A percentile compares a stretch with the other conserved stretches of the same genome.
Conservation (phyloP, 257 asterid species). For the Jaltomata sinuosa region DNA sequence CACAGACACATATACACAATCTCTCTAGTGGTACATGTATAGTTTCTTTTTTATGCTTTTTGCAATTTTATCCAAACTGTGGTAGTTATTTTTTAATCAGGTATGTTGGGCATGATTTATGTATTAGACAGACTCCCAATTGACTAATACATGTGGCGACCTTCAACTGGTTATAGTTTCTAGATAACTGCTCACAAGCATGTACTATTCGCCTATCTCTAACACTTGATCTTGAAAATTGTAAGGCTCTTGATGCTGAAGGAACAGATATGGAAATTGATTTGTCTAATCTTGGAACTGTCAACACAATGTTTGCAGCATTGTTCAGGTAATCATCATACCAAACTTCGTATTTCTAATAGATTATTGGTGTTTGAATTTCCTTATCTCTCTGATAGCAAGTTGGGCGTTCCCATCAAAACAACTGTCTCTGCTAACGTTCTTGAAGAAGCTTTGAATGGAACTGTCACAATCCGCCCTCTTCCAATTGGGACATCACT, state of each 20-base stretch:
- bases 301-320: conserved; percentile 99
- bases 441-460: conserved; percentile 98
- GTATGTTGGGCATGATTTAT: background rate
- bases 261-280: conserved; percentile 99
- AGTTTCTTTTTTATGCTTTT: background rate
- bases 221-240: conserved; percentile 13
- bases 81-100: background rate
- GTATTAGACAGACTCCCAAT: background rate
- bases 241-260: conserved; percentile 89
- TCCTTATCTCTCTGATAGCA: conserved; percentile 38
- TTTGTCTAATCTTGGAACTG: conserved; percentile 98
- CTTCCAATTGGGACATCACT: conserved; percentile 94
- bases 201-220: background rate
- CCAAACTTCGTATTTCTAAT: background rate
- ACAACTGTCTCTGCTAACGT: conserved; percentile 94
- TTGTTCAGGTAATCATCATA: conserved; percentile 58
- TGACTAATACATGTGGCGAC: background rate
- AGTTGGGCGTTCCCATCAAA: conserved; percentile 98
- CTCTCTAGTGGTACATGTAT: background rate
- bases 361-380: conserved; percentile 3
- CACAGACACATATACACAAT: background rate
- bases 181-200: background rate
- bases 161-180: background rate
- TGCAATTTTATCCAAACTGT: background rate
- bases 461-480: conserved; percentile 93